Conservation (phyloP, 495 filamentous ascomycete genomes). For the Chaetomium cochliodes region DNA sequence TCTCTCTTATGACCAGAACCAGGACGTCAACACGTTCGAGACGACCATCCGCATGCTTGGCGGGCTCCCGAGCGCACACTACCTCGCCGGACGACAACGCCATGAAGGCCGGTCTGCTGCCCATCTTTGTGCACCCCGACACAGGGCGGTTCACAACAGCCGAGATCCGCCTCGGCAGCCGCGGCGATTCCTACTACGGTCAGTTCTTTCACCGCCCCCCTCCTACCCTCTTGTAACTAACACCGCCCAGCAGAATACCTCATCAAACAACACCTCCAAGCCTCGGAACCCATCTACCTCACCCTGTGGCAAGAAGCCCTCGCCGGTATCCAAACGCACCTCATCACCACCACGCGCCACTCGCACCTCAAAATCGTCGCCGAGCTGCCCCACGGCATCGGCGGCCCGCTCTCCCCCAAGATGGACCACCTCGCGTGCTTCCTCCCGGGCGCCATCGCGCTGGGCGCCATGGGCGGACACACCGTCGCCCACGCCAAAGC, state of each 20-base stretch:
- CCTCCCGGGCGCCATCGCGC: constrained; percentile 90
- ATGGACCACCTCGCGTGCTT: constrained; percentile 99
- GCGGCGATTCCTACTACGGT: constrained; percentile 89
- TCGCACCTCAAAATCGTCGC: constrained; percentile 79
- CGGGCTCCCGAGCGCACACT: constrained; percentile 89
- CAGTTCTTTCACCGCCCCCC: neutral
- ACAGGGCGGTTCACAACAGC: constrained; percentile 73
- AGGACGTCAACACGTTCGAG: constrained; percentile 96
- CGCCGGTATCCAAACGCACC: constrained; percentile 79
- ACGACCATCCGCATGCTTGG: constrained; percentile 98
- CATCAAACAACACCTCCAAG: constrained; percentile 95
- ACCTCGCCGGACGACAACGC: constrained; percentile 85
- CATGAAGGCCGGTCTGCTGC: constrained; percentile 75
- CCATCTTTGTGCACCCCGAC: constrained; percentile 80
- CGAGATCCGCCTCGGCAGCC: constrained; percentile 85
- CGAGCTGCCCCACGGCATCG: constrained; percentile 77
- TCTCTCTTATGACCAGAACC: constrained; percentile 81
- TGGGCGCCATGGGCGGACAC: constrained; percentile 77
- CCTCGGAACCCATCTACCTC: constrained; percentile 79
- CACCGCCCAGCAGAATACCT: constrained; percentile 64
- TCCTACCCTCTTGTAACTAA: neutral
- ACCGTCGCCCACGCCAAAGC: constrained; percentile 70
- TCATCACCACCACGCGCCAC: constrained; percentile 80
- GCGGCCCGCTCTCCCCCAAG: constrained; percentile 66
- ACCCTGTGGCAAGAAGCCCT: constrained; percentile 90